These are phyloP conservation scores for Trametes punicea DNA, from an alignment of 768 basidiomycete species.

Conservation along the genomic window DNA sequence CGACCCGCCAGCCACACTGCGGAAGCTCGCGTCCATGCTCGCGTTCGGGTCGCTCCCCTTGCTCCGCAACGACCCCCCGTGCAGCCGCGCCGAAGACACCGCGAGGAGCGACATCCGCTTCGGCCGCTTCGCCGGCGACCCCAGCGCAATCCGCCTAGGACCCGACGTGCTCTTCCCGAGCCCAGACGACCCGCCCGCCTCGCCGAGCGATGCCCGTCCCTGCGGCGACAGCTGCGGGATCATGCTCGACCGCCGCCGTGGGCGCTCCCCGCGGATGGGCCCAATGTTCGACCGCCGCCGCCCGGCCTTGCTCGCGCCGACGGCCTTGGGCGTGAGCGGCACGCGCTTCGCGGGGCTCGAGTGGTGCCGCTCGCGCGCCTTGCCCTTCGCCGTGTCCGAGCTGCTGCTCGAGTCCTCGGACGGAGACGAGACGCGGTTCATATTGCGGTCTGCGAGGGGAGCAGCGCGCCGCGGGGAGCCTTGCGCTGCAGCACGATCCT, in stretches of 20 bases:
- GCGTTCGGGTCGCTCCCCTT: constrained; percentile 32
- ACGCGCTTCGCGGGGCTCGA: constrained; percentile 49
- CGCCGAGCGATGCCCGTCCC: constrained; percentile 33
- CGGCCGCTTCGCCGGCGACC: constrained; percentile 56
- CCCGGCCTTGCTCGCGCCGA: constrained; percentile 36
- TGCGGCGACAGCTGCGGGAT: constrained; percentile 66
- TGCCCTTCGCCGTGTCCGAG: constrained; percentile 26
- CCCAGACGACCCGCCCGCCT: constrained; percentile 24
- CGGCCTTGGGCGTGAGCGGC: constrained; percentile 43
- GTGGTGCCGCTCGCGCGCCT: constrained; percentile 33
- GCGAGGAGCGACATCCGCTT: constrained; percentile 57
- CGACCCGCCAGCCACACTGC: constrained; percentile 29
- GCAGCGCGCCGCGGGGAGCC: constrained; percentile 30
- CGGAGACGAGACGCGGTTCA: constrained; percentile 46
- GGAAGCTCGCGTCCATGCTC: constrained; percentile 48
- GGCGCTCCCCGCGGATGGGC: constrained; percentile 69
- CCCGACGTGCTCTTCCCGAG: constrained; percentile 20
- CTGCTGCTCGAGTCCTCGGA: constrained; percentile 28
- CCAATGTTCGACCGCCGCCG: constrained; percentile 75
- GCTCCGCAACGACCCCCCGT: constrained; percentile 27
- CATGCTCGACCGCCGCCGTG: constrained; percentile 73
- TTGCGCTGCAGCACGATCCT: constrained; percentile 33
- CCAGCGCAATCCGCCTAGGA: constrained; percentile 41
- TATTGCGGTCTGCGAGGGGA: constrained; percentile 65
- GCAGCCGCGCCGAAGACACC: constrained; percentile 28